Conservation (phyloP, 169 alveolate species). For the Eimeria mitis region DNA sequence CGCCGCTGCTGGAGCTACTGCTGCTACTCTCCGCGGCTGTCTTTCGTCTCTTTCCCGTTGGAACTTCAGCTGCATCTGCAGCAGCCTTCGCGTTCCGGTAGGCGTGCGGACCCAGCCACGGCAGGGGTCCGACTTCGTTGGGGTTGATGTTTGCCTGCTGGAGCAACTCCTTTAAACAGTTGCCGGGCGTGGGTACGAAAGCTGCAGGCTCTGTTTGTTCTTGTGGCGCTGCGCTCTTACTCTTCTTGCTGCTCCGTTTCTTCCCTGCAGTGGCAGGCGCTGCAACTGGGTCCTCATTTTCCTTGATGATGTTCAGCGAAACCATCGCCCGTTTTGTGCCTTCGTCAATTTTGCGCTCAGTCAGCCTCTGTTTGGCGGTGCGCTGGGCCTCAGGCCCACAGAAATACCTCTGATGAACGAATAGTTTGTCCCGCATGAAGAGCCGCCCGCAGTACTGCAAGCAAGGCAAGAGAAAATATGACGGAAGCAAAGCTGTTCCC, state of each 20-base stretch:
- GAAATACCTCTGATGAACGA: slow-evolving; percentile 90
- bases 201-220: slow-evolving; percentile 83
- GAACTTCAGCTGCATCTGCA: neutral
- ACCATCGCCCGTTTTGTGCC: slow-evolving; percentile 87
- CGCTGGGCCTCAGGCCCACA: slow-evolving; percentile 95
- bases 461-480: neutral
- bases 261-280: slow-evolving; percentile 21
- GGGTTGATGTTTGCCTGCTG: slow-evolving; percentile 82
- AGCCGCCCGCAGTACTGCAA: slow-evolving; percentile 92
- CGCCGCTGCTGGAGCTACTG: slow-evolving; percentile 39
- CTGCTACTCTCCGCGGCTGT: slow-evolving; percentile 23
- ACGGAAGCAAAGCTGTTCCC: neutral
- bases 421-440: slow-evolving; percentile 89
- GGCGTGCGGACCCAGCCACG: slow-evolving; percentile 80
- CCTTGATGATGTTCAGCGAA: slow-evolving; percentile 87
- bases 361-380: slow-evolving; percentile 92
- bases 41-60: slow-evolving; percentile 27
- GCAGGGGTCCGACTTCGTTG: slow-evolving; percentile 59
- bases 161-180: slow-evolving; percentile 84
- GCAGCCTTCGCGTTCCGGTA: slow-evolving; percentile 44
- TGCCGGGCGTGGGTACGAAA: slow-evolving; percentile 86
- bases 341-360: slow-evolving; percentile 87
- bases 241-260: slow-evolving; percentile 66
- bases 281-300: neutral
- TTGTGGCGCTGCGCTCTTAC: slow-evolving; percentile 34